These are phyloP conservation scores for Schizonepeta tenuifolia DNA, from an alignment of 257 asterid species.

Conservation along the genomic window DNA sequence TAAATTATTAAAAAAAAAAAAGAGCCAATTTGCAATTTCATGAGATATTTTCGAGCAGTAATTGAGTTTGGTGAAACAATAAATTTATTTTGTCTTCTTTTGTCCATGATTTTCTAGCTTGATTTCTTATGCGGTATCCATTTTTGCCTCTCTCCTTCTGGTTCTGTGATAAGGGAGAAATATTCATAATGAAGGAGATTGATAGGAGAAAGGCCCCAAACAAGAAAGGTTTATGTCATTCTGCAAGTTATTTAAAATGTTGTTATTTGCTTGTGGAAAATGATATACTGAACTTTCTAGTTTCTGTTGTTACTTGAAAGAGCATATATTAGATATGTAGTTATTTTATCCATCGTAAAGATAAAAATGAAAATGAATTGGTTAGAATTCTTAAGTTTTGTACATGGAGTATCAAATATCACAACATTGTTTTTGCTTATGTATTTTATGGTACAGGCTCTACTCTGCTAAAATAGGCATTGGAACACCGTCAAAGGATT, in stretches of 20 bases:
- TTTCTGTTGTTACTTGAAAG: too few species aligned
- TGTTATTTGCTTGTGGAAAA: too few species aligned
- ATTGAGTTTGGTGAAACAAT: slow-evolving; percentile 7
- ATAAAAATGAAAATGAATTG: too few species aligned
- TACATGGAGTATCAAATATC: slow-evolving; percentile 22
- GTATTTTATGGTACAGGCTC: slow-evolving; percentile 64
- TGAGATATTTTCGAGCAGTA: too few species aligned
- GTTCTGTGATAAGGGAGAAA: slow-evolving; percentile 43
- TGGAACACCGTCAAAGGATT: slow-evolving; percentile 93
- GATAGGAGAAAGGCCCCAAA: slow-evolving; percentile 63
- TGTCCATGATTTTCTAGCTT: background rate
- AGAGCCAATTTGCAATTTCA: background rate
- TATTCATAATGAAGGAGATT: slow-evolving; percentile 69
- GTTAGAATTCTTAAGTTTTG: slow-evolving; percentile 2
- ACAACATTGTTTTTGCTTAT: slow-evolving; percentile 27
- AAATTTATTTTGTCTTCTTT: background rate
- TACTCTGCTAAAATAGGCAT: slow-evolving; percentile 96
- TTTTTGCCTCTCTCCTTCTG: slow-evolving; percentile 30
- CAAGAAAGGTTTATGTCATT: too few species aligned
- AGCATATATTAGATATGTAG: too few species aligned
- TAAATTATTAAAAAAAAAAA: background rate
- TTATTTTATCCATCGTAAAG: too few species aligned
- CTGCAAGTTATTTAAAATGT: too few species aligned
- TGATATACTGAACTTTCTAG: too few species aligned
- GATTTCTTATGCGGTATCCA: slow-evolving; percentile 19